These are phyloP conservation scores for Sequoiadendron giganteum DNA, from an alignment of 75 land plant genomes.

Conservation along the genomic window DNA sequence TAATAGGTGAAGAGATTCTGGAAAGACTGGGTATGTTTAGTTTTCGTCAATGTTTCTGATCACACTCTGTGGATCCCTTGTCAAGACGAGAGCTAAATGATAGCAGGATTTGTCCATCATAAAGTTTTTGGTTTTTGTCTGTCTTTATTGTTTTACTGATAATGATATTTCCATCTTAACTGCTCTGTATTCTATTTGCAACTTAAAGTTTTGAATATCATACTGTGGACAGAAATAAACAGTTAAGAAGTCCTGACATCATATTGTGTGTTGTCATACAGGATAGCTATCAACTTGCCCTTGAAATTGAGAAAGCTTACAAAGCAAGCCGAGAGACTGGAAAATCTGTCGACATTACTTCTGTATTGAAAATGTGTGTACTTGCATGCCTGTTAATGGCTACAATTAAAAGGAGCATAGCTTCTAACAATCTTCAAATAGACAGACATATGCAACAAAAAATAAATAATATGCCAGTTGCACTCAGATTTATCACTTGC, in stretches of 20 bases:
- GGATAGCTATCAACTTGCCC: constrained; percentile 49
- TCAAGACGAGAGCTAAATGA: no score
- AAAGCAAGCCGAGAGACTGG: constrained; percentile 14
- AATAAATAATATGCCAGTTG: neutral
- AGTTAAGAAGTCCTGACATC: neutral
- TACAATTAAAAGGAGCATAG: neutral
- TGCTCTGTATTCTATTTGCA: neutral
- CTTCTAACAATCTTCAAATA: neutral
- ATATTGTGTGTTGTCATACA: neutral
- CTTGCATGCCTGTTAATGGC: neutral
- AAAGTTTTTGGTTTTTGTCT: neutral
- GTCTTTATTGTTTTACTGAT: neutral
- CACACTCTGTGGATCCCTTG: no score
- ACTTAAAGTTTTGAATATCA: neutral
- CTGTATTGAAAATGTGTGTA: constrained; percentile 28
- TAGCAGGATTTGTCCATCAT: no score
- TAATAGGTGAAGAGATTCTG: neutral
- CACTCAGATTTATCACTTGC: neutral
- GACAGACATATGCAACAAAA: neutral
- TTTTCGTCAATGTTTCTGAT: no score
- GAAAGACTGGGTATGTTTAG: no score
- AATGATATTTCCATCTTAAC: neutral
- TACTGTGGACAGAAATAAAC: neutral
- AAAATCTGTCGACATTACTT: constrained; percentile 29
- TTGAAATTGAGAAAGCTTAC: constrained; percentile 38